Base-by-base conservation (phyloP, 2,329 filamentous ascomycete species). In the Pseudocercospora macadamiae region DNA sequence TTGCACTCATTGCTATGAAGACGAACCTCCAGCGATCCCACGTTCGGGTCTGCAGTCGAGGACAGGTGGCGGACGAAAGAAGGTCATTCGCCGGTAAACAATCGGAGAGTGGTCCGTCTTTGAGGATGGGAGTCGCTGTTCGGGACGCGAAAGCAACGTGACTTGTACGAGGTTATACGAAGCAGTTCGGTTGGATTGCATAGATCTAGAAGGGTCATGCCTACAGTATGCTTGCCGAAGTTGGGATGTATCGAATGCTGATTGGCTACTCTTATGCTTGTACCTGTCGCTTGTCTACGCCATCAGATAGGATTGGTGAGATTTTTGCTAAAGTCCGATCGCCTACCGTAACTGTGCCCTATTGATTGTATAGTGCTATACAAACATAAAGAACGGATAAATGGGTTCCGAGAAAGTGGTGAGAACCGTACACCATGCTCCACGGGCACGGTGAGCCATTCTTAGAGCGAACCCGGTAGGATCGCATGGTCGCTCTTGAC, bases 1-100 rank as follows among this genome's bases (percentile, higher is more conserved):
- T 14, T 75, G 73, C 57, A 45, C 61, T 32, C 57, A 56, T 16
- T 75, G 73, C 54, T 59, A 54, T 19, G 63, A 66, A 30, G 64
- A 66, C 51, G 57, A 59, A 8, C 59, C 63, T 25, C 55, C 61
- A 4, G 56, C 56, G 9, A 42, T 64, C 21, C 58, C 66, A 10
- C 52, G 64, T 25, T 49, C 47, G n/a, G 47, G 47, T 34, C 47
- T 49, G 26, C 26, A 16, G 47, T 56, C 55, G 3, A 60, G 56
- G 32, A 51, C 57, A 2, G 63, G 61, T 25, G 57, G 60, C 23
- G 60, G 54, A 8, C 53, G 62, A 14, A 66, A 63, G 55, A 63
- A 66, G 48, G 61, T 63, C 14, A 42, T 53, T 18, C 55, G 61
- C n/a, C 54, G 61, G 26, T 65, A 48, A 55, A 19, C 16, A 34